A percentile compares a stretch with the other conserved stretches of the same genome.
phyloP scores from a whole-genome alignment of 345 rosid species.

The Camelina sativa region DNA sequence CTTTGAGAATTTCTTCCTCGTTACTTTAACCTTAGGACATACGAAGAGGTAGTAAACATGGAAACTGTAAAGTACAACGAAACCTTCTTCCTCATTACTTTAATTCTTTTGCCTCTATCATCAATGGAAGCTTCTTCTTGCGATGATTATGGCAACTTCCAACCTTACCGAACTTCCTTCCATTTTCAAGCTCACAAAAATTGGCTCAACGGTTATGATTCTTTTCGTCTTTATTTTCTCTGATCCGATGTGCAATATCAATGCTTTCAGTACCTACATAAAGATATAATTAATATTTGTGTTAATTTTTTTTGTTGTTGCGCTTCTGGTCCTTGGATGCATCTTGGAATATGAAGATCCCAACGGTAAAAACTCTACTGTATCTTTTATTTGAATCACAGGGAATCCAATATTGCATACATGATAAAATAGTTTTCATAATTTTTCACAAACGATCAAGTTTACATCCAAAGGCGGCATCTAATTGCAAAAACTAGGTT shows the following conservation, averaged over 20 bases:
- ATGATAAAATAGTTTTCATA: no score
- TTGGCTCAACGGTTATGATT: constrained; percentile 49
- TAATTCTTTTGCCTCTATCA: no score
- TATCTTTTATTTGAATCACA: neutral
- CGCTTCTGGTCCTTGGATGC: constrained; percentile 9
- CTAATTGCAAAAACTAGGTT: no score
- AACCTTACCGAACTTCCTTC: constrained; percentile 42
- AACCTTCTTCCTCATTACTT: no score
- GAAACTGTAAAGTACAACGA: no score
- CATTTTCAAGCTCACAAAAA: constrained; percentile 50
- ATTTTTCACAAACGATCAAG: no score
- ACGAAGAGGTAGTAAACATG: no score
- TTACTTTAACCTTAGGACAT: no score
- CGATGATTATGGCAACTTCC: constrained; percentile 29
- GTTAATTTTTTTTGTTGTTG: neutral
- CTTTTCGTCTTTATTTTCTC: neutral
- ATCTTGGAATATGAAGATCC: constrained; percentile 28
- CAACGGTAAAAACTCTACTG: constrained; percentile 28
- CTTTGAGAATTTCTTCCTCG: no score
- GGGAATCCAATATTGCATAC: constrained; percentile 2
- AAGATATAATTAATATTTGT: neutral
- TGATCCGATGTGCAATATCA: neutral
- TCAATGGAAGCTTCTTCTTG: no score
- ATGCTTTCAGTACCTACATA: neutral
- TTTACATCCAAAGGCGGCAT: no score